Evolutionary conservation across 179 eudicot species (phyloP).

Genomic region (Heliamphora pulchella): DNA sequence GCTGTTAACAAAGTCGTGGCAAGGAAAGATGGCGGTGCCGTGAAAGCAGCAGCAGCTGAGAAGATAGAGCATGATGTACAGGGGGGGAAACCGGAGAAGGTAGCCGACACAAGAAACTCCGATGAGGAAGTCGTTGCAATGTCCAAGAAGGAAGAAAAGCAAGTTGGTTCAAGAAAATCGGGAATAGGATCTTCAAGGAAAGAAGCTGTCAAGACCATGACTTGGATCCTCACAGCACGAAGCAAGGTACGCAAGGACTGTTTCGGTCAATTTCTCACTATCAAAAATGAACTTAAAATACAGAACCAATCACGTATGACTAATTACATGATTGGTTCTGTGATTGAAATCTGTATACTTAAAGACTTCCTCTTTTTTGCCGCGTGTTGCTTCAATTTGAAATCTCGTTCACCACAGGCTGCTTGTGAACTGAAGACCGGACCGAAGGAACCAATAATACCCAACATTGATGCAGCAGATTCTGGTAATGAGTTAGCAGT

Average conservation of each 20-base stretch:
- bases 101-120: conserved; percentile 35
- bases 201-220: conserved; percentile 27
- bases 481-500: conserved; percentile 55
- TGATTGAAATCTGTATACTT: too few relatives aligned
- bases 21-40: not conserved
- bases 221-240: conserved; percentile 54
- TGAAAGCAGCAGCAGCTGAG: conserved; percentile 18
- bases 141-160: conserved; percentile 9
- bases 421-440: conserved; percentile 50
- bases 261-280: too few relatives aligned
- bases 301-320: too few relatives aligned
- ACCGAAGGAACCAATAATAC: conserved; percentile 21
- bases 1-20: conserved; percentile 1
- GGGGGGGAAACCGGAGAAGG: conserved; percentile 30
- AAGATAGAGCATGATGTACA: conserved; percentile 25
- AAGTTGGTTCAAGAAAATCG: conserved; percentile 18
- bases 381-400: not conserved
- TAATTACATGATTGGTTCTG: too few relatives aligned
- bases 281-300: too few relatives aligned
- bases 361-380: not conserved
- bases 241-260: conserved; percentile 25
- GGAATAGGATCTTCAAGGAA: conserved; percentile 24
- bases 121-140: conserved; percentile 21
- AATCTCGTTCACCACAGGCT: conserved; percentile 17
- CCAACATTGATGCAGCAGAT: conserved; percentile 64